Conservation (phyloP, 1,284 basidiomycete species). For the Veloboletus limbatus region DNA sequence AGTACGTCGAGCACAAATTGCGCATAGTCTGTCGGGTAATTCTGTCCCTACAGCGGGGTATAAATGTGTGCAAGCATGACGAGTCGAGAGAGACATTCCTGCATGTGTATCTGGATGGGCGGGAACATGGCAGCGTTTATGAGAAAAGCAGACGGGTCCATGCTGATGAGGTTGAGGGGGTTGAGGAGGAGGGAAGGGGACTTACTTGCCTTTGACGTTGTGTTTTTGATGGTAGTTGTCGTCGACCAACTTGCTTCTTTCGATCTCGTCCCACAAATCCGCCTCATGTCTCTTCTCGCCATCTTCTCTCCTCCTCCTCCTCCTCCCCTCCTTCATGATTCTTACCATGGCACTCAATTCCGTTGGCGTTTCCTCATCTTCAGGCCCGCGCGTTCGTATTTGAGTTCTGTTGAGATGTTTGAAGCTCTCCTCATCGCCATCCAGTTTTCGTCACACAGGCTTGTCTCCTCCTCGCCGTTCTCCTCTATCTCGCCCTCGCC, state of each 20-base stretch:
- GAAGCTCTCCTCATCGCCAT: background rate
- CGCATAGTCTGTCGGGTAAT: constrained; percentile 54
- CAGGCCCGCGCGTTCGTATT: constrained; percentile 63
- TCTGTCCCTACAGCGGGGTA: constrained; percentile 26
- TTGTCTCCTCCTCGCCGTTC: constrained; percentile 49
- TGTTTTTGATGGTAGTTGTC: constrained; percentile 15
- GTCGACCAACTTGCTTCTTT: constrained; percentile 7
- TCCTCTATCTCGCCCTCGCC: constrained; percentile 53
- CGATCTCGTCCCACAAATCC: background rate
- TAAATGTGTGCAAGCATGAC: constrained; percentile 8
- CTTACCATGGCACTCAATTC: constrained; percentile 65
- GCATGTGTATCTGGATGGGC: constrained; percentile 30
- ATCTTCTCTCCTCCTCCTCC: constrained; percentile 45
- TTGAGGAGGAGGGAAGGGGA: background rate
- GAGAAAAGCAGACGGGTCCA: constrained; percentile 29
- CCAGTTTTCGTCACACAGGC: constrained; percentile 68
- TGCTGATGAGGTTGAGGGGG: constrained; percentile 13
- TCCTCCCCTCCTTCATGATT: constrained; percentile 45
- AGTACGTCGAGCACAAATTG: constrained; percentile 56
- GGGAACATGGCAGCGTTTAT: constrained; percentile 18
- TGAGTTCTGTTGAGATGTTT: too few species aligned
- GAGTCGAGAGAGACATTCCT: constrained; percentile 20
- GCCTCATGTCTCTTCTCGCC: constrained; percentile 34
- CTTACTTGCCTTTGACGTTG: constrained; percentile 14
- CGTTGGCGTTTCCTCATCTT: constrained; percentile 76